Conservation (phyloP, 208 protist species). For the Crithidia bombi region DNA sequence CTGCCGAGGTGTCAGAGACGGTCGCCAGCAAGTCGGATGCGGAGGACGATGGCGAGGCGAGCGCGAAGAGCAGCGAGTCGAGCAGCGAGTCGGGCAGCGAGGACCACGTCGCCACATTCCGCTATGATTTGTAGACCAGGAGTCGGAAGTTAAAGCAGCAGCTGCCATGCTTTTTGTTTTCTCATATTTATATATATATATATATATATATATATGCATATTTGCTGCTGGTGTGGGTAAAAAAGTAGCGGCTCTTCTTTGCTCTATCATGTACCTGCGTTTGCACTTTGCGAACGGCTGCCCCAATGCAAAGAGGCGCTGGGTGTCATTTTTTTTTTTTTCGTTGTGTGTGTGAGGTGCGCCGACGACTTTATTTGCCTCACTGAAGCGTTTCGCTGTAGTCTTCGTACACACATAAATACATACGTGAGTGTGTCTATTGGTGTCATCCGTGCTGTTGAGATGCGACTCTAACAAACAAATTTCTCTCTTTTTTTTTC, state of each 20-base stretch:
- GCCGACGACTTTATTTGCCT: no score
- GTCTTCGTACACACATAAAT: no score
- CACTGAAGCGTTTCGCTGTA: no score
- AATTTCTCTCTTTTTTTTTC: no score
- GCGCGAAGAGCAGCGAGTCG: constrained; percentile 34
- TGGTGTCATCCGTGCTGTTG: no score
- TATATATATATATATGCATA: constrained; percentile 18
- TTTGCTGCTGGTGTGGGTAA: neutral
- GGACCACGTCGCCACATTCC: constrained; percentile 34
- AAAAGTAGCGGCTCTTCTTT: neutral
- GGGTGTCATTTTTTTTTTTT: neutral
- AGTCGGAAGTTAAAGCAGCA: no score
- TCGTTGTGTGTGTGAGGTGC: no score
- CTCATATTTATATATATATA: constrained; percentile 19
- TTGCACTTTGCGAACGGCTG: no score
- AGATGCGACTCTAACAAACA: no score
- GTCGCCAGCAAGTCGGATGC: neutral
- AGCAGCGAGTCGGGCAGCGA: constrained; percentile 26
- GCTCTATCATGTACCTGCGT: no score
- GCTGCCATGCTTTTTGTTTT: neutral
- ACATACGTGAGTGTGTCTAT: no score
- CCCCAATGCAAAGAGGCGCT: no score
- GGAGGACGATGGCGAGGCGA: constrained; percentile 21
- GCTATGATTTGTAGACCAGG: constrained; percentile 23
- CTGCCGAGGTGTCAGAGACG: neutral